Evolutionary conservation across 192 early-diverging fungal species (phyloP).

Genomic region (Coemansia sp.): DNA sequence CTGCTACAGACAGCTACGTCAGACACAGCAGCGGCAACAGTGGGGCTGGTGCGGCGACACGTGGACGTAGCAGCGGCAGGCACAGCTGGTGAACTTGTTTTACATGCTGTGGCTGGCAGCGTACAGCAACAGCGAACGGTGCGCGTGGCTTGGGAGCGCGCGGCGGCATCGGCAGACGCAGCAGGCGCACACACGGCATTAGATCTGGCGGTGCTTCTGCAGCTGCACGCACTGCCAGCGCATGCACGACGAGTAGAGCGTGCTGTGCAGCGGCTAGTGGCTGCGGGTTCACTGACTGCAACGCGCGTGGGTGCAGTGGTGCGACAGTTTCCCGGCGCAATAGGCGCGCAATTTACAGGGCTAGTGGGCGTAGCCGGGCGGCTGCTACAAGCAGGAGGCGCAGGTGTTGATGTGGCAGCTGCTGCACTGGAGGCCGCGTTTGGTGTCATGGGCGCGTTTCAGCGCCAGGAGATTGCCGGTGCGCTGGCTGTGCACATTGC

Average conservation of each 20-base stretch:
- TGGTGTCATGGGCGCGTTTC: conserved; percentile 58
- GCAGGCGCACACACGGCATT: conserved; percentile 48
- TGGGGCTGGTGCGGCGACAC: conserved; percentile 56
- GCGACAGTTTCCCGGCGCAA: conserved; percentile 24
- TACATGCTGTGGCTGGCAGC: conserved; percentile 61
- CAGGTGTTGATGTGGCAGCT: conserved; percentile 35
- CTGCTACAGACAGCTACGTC: conserved; percentile 63
- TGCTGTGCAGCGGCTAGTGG: too few relatives aligned
- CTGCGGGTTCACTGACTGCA: too few relatives aligned
- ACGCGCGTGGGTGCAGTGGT: too few relatives aligned
- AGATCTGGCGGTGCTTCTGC: conserved; percentile 49
- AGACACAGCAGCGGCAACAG: conserved; percentile 28
- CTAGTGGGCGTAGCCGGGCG: conserved; percentile 62
- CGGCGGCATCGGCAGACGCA: conserved; percentile 29
- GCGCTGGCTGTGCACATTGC: conserved; percentile 76
- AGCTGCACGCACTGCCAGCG: conserved; percentile 41
- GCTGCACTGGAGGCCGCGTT: conserved; percentile 32
- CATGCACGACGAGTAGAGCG: conserved; percentile 37
- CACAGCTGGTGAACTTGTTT: background rate
- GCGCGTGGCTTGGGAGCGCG: conserved; percentile 67
- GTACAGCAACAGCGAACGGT: conserved; percentile 65
- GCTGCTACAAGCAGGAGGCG: conserved; percentile 57
- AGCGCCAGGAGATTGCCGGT: conserved; percentile 78
- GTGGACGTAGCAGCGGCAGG: conserved; percentile 56
- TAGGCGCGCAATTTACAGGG: conserved; percentile 37